phyloP scores from a whole-genome alignment of 1,284 basidiomycete species.

The Megacollybia platyphylla region DNA sequence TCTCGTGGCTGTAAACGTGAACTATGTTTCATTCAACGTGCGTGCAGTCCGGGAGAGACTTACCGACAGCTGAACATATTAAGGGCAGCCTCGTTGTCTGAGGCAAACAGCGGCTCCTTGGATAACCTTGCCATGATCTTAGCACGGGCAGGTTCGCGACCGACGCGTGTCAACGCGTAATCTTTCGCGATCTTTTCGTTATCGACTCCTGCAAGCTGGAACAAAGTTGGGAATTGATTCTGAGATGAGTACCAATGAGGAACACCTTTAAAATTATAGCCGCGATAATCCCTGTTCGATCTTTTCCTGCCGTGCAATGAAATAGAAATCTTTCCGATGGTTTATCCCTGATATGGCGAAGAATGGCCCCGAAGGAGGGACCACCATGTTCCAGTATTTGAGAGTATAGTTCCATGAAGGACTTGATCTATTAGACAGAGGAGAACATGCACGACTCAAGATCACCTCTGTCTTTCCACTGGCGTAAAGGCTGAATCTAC shows the following conservation, averaged over 20 bases:
- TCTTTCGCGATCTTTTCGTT: slow-evolving; percentile 55
- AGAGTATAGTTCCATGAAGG: slow-evolving; percentile 69
- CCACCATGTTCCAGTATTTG: slow-evolving; percentile 68
- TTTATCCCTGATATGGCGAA: slow-evolving; percentile 57
- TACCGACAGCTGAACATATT: slow-evolving; percentile 72
- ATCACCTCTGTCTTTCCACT: slow-evolving; percentile 64
- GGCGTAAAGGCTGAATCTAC: slow-evolving; percentile 64
- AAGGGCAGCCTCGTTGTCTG: slow-evolving; percentile 56
- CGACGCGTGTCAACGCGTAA: slow-evolving; percentile 62
- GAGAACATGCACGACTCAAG: not conserved
- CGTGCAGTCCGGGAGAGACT: slow-evolving; percentile 8
- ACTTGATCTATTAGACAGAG: slow-evolving; percentile 22
- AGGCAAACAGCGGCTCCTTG: slow-evolving; percentile 58
- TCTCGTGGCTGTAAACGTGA: slow-evolving; percentile 39
- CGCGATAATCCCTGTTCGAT: slow-evolving; percentile 66
- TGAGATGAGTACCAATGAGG: not conserved
- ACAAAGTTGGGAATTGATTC: slow-evolving; percentile 3
- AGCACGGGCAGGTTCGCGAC: slow-evolving; percentile 61
- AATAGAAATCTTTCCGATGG: slow-evolving; percentile 54
- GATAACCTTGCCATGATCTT: slow-evolving; percentile 53
- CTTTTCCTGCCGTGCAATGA: slow-evolving; percentile 75
- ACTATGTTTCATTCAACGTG: slow-evolving; percentile 5
- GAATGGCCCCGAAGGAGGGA: slow-evolving; percentile 45
- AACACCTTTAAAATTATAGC: slow-evolving; percentile 57
- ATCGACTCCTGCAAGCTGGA: slow-evolving; percentile 55